A percentile compares a stretch with the other conserved stretches of the same genome.
These are phyloP conservation scores for Carex myosuroides DNA, from an alignment of 176 grass and related monocot genomes.

Conservation along the genomic window DNA sequence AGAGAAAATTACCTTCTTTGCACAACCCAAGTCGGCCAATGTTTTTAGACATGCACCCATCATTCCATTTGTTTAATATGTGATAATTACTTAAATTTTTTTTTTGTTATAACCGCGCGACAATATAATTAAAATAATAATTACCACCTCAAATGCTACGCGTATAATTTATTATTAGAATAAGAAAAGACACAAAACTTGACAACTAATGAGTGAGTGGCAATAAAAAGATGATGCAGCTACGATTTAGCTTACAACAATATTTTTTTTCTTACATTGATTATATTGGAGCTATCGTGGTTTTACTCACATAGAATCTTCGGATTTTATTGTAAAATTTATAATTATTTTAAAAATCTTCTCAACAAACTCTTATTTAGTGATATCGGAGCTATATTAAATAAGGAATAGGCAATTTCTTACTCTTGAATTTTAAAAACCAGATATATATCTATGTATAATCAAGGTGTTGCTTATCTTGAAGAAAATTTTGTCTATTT, in stretches of 20 bases:
- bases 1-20: not conserved
- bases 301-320: not conserved
- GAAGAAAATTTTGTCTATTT: no score
- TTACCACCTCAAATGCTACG: not conserved
- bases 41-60: not conserved
- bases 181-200: not conserved
- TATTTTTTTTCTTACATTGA: not conserved
- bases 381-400: not conserved
- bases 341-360: not conserved
- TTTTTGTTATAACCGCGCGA: not conserved
- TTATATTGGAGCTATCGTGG: not conserved
- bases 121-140: conserved; percentile 6
- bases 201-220: not conserved
- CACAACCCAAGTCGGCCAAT: not conserved
- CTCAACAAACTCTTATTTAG: not conserved
- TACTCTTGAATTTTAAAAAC: no score
- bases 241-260: conserved; percentile 1
- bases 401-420: no score
- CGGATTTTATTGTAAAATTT: not conserved
- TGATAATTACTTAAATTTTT: no score
- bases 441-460: no score
- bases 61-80: not conserved
- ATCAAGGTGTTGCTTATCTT: no score
- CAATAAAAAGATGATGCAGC: not conserved
- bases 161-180: not conserved